Conservation (phyloP, 495 filamentous ascomycete genomes). For the Letharia lupina region DNA sequence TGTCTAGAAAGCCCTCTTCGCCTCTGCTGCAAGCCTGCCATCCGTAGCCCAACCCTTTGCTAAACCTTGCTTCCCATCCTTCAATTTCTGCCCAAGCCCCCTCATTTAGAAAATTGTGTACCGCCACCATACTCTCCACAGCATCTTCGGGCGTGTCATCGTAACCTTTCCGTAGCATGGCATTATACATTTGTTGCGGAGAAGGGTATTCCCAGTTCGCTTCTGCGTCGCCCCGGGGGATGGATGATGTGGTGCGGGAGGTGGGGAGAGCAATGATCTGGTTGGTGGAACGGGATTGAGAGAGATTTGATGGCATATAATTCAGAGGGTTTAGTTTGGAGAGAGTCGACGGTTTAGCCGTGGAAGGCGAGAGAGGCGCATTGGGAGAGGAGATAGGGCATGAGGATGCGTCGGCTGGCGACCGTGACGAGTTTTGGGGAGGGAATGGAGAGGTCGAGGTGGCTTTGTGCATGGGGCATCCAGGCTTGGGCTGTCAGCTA, state of each 20-base stretch:
- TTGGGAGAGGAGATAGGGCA: constrained; percentile 46
- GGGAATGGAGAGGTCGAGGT: constrained; percentile 36
- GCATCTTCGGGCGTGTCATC: constrained; percentile 86
- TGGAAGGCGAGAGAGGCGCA: constrained; percentile 29
- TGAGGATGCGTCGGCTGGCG: constrained; percentile 39
- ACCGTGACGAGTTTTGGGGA: constrained; percentile 28
- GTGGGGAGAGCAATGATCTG: constrained; percentile 68
- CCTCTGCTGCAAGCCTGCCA: constrained; percentile 69
- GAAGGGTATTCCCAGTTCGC: constrained; percentile 96
- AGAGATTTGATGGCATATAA: constrained; percentile 86
- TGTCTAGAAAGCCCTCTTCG: constrained; percentile 47
- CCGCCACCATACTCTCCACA: constrained; percentile 93
- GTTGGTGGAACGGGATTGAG: constrained; percentile 62
- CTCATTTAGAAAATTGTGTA: constrained; percentile 97
- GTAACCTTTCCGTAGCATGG: constrained; percentile 88
- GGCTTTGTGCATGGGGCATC: constrained; percentile 83
- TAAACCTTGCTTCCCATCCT: constrained; percentile 82
- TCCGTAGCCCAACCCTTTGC: constrained; percentile 56
- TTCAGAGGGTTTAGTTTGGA: constrained; percentile 87
- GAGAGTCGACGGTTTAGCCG: constrained; percentile 39
- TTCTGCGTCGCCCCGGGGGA: constrained; percentile 64
- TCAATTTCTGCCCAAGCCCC: constrained; percentile 93
- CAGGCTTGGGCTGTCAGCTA: constrained; percentile 46
- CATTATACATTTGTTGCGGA: constrained; percentile 99
- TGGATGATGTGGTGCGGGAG: constrained; percentile 71